phyloP scores from a whole-genome alignment of 805 yeast genomes.

The Kodamaea restingae region DNA sequence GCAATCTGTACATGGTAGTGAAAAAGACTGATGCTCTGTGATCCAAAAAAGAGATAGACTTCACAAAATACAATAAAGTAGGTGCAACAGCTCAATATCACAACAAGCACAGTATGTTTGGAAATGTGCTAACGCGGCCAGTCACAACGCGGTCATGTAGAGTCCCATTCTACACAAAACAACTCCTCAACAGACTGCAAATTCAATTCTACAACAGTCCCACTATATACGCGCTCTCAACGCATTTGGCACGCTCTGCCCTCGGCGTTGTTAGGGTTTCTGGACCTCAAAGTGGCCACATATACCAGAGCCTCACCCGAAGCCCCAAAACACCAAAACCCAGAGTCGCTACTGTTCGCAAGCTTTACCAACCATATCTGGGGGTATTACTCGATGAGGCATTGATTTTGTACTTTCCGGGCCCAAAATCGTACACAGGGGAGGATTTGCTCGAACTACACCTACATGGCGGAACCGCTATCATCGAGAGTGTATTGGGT shows the following conservation, averaged over 20 bases:
- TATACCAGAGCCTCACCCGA: constrained; percentile 47
- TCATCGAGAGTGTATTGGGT: constrained; percentile 60
- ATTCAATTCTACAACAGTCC: constrained; percentile 27
- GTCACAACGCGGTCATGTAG: too few relatives aligned
- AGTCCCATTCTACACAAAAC: too few relatives aligned
- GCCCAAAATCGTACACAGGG: constrained; percentile 85
- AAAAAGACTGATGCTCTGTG: too few relatives aligned
- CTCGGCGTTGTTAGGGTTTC: constrained; percentile 81
- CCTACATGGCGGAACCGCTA: constrained; percentile 90
- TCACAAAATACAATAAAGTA: too few relatives aligned
- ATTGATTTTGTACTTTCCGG: constrained; percentile 59
- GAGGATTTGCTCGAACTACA: constrained; percentile 90
- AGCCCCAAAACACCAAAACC: constrained; percentile 38
- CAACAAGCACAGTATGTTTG: too few relatives aligned
- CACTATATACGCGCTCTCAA: constrained; percentile 88
- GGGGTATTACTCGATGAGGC: constrained; percentile 68
- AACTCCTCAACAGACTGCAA: too few relatives aligned
- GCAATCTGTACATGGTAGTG: too few relatives aligned
- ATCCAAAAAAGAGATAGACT: too few relatives aligned
- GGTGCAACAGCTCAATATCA: too few relatives aligned
- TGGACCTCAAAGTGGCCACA: constrained; percentile 55
- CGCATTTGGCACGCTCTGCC: constrained; percentile 78
- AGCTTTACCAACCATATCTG: constrained; percentile 44
- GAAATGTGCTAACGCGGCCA: too few relatives aligned
- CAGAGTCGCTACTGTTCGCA: constrained; percentile 55